Evolutionary conservation across 1,139 yeast genomes (phyloP), one percentile per base, ranked within the genome.

Genomic region (Komagataea norvegica): DNA sequence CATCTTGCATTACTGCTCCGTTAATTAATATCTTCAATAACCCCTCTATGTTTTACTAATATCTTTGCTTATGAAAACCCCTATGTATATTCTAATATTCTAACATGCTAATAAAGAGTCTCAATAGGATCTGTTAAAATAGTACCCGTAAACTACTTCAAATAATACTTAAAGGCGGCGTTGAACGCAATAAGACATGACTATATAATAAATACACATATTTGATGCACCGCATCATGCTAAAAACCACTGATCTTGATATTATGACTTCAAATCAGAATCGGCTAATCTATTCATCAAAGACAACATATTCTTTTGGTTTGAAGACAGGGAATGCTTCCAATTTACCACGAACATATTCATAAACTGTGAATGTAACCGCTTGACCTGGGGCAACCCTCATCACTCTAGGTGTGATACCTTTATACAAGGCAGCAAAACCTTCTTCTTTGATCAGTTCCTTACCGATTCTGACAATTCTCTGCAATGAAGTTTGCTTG

Each of bases 301-400:
- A 61, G 21, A 54, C 45, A 34, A 48, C 44, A 25, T 46, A 50
- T 28, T 53, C 48, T 19, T 46, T 45, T 29, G 47, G 46, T 28
- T 57, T 53, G 40, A 60, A 43, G 34, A 60, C 64, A 25, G 76
- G 71, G 41, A 71, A 51, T 38, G 62, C 63, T 47, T 76, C 86
- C 60, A 89, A 71, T 38, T 72, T 67, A 25, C 72, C 76, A 64
- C 89, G 84, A 61, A 88, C 84, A 59, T 72, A 82, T 65, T 91
- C 98, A 64, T 91, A 91, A 34, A 91, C 95, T 7, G 97, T 91
- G 67, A 91, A 91, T 15, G 96, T 93, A 41, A 91, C 97, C 40
- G 97, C 96, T 67, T 91, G 98, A 46, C 98, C 98, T 18, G 98
- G 97, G 14, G 98, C 98, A 41, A 91, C 98, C 68, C 98, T 83